Conservation (phyloP, 164 flowering plant species). For the Saururus chinensis region DNA sequence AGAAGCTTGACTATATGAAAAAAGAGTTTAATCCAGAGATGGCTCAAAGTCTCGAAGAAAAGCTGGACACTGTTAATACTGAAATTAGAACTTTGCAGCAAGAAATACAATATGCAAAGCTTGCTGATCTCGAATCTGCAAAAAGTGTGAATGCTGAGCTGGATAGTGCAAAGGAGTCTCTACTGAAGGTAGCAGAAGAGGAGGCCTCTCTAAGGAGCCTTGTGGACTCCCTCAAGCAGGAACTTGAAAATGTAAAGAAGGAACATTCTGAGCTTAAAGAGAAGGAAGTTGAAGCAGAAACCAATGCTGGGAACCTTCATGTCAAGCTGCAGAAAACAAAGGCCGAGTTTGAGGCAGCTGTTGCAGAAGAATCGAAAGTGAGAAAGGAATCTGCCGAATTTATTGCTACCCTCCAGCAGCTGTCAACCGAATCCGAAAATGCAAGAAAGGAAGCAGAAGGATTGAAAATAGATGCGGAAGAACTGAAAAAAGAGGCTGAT, state of each 20-base stretch:
- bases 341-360: constrained; percentile 61
- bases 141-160: constrained; percentile 52
- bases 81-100: constrained; percentile 41
- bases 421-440: constrained; percentile 46
- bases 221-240: constrained; percentile 62
- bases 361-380: constrained; percentile 43
- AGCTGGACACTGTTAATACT: constrained; percentile 36
- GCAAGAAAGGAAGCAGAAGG: constrained; percentile 52
- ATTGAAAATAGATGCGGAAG: constrained; percentile 51
- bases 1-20: constrained; percentile 43
- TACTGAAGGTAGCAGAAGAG: constrained; percentile 76
- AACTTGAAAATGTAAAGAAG: constrained; percentile 61
- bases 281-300: constrained; percentile 76
- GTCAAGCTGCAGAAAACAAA: constrained; percentile 58
- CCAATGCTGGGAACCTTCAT: constrained; percentile 61
- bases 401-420: constrained; percentile 46
- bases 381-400: constrained; percentile 62
- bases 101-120: constrained; percentile 46
- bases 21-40: constrained; percentile 48
- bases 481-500: constrained; percentile 54
- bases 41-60: constrained; percentile 30
- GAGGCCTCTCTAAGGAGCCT: constrained; percentile 42
- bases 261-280: constrained; percentile 65
- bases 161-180: constrained; percentile 65
- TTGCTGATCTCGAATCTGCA: constrained; percentile 62